Conservation (phyloP, 306 rosid genomes). For the Geum urbanum region DNA sequence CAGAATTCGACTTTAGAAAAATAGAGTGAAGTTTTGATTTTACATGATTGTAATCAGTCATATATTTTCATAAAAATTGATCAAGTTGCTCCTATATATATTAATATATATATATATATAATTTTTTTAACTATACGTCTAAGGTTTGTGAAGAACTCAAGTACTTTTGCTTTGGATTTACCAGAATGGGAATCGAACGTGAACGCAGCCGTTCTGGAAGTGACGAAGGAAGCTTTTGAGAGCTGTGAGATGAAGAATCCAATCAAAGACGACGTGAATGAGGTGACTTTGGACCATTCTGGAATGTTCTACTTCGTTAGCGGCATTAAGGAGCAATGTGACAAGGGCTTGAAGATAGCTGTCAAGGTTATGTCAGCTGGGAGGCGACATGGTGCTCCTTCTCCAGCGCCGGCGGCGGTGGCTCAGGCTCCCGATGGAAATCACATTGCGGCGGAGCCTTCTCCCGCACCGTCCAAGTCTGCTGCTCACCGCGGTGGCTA, state of each 20-base stretch:
- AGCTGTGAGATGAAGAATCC: conserved; percentile 5
- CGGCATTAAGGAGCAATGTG: conserved; percentile 56
- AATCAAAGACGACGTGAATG: not conserved
- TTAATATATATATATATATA: too few relatives aligned
- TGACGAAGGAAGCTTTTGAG: conserved; percentile 7
- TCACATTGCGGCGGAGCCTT: not conserved
- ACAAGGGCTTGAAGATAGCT: conserved; percentile 58
- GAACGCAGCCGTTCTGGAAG: not conserved
- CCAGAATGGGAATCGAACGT: conserved; percentile 3
- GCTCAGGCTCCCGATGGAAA: not conserved
- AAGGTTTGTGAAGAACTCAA: too few relatives aligned
- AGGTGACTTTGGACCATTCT: conserved; percentile 28
- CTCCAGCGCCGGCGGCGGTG: not conserved
- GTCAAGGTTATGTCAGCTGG: not conserved
- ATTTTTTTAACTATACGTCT: too few relatives aligned
- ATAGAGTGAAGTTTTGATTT: too few relatives aligned
- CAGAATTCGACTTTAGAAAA: too few relatives aligned
- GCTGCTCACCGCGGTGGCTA: not conserved
- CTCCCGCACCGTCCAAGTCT: not conserved
- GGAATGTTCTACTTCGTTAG: conserved; percentile 70
- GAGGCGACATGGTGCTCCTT: not conserved
- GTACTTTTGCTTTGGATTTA: not conserved
- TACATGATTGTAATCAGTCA: too few relatives aligned
- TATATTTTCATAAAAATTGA: too few relatives aligned
- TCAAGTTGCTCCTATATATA: too few relatives aligned